A percentile compares a stretch with the other conserved stretches of the same genome.
phyloP scores from a whole-genome alignment of 306 rosid species.

The Malus asiatica region DNA sequence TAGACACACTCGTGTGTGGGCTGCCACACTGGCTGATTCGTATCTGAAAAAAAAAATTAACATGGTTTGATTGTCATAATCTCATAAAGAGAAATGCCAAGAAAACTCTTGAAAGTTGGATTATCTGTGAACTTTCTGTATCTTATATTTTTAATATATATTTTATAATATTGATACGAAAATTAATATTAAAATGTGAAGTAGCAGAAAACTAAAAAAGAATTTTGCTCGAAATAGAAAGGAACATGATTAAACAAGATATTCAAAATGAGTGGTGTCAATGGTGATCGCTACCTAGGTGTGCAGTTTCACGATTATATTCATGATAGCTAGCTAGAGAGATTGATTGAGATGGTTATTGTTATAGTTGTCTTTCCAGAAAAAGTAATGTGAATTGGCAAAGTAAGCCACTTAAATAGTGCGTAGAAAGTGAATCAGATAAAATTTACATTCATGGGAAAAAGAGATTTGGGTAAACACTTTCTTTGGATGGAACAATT shows the following conservation, averaged over 20 bases:
- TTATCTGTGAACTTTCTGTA: accelerated
- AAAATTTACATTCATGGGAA: not conserved
- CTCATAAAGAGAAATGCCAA: too few relatives aligned
- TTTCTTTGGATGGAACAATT: not conserved
- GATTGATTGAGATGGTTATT: not conserved
- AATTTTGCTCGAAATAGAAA: too few relatives aligned
- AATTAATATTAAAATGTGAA: too few relatives aligned
- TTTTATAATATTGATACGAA: accelerated
- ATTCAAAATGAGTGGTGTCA: not conserved
- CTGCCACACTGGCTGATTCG: not conserved
- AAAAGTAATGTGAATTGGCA: not conserved
- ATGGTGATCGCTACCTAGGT: not conserved
- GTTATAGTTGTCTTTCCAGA: not conserved
- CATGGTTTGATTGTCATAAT: too few relatives aligned
- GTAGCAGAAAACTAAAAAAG: accelerated
- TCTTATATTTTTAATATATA: too few relatives aligned
- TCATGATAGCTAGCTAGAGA: not conserved
- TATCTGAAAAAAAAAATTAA: too few relatives aligned
- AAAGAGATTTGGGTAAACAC: conserved; percentile 6
- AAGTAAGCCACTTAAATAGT: not conserved
- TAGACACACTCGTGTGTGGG: not conserved
- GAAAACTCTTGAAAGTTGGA: accelerated
- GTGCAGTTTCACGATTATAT: not conserved
- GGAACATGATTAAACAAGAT: not conserved
- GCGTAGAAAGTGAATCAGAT: not conserved